Evolutionary conservation across 139 green algal species (phyloP).

Genomic region (Picochlorum costavermella): DNA sequence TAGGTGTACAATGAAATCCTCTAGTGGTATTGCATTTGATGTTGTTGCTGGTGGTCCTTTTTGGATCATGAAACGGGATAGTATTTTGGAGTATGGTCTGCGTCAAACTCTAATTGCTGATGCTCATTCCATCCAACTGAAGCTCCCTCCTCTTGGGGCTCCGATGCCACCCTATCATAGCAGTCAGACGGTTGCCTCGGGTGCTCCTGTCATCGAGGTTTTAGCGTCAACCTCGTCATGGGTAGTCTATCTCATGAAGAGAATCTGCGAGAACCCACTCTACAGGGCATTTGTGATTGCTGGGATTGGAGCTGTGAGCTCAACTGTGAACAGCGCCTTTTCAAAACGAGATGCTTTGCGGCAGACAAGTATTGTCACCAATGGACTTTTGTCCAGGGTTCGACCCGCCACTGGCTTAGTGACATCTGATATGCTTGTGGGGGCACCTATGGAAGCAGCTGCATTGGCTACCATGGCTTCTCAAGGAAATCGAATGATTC

Average conservation of each 20-base stretch:
- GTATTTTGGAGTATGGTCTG: conserved; percentile 63
- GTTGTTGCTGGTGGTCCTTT: conserved; percentile 60
- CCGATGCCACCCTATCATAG: conserved; percentile 28
- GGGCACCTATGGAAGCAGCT: not conserved
- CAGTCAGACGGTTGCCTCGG: conserved; percentile 38
- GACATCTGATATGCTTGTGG: not conserved
- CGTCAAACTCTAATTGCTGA: conserved; percentile 61
- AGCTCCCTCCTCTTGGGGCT: conserved; percentile 56
- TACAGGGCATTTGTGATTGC: conserved; percentile 43
- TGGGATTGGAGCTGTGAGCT: conserved; percentile 59
- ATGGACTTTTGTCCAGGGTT: not conserved
- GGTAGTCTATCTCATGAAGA: conserved; percentile 65
- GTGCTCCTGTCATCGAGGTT: conserved; percentile 50
- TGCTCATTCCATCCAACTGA: conserved; percentile 66
- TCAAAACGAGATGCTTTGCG: conserved; percentile 37
- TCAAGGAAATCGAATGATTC: too few relatives aligned
- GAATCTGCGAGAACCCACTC: conserved; percentile 16
- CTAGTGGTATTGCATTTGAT: conserved; percentile 27
- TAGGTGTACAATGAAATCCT: conserved; percentile 40
- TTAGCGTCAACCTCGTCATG: conserved; percentile 69
- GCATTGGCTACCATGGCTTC: too few relatives aligned
- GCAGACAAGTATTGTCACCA: conserved; percentile 17
- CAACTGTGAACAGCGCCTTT: conserved; percentile 33
- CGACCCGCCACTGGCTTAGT: not conserved
- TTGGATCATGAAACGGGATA: conserved; percentile 39